Base-by-base conservation (phyloP, 257 asterid species). In the Solanum ossicruentum region DNA sequence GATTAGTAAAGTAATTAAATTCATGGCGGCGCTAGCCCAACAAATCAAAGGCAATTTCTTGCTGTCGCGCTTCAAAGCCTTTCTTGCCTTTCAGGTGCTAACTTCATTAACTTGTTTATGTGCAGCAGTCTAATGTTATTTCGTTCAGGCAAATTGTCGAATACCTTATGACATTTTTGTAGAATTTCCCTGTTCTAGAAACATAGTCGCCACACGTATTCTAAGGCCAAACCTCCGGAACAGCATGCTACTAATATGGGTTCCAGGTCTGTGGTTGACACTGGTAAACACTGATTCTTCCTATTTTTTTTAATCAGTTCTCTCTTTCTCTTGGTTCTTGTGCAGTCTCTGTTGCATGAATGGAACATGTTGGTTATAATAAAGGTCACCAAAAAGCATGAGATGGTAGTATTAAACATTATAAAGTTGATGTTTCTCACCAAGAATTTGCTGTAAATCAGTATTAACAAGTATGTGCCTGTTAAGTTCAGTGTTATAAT, bases 61-160 rank as follows among this genome's bases (percentile, higher is more conserved):
- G 18, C 61, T 90, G 17, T 89, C 84, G 56, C 92, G 91, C 67
- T 87, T 90, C 60, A 90, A 87, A 86, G 80, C 91, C 85, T 84
- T 88, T 81, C 63, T 91, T 69, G 69, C 83, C 23, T 75, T 86
- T 88, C 89, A 91, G 98, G 97, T 94, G 80, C 47, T 55, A 66
- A 83, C 32, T 79, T 75, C 20, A 28, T 54, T 7, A 21, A 26
- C 32, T 15, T 21, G n/a, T 32, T n/a, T 11, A 21, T 60, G 23
- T 7, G 18, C 6, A 20, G n/a, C 2, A n/a, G 20, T 45, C 47
- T 12, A 17, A 23, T 21, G 41, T 52, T 7, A 1, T 66, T 86
- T 88, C 91, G 57, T 63, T 88, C 87, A 84, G 85, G 77, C 91
- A 89, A 87, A 88, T 87, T n/a, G 66, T 89, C 94, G 82, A 87